Base-by-base conservation (phyloP, 2,329 filamentous ascomycete genomes). In the Alternaria angustiovoidea region DNA sequence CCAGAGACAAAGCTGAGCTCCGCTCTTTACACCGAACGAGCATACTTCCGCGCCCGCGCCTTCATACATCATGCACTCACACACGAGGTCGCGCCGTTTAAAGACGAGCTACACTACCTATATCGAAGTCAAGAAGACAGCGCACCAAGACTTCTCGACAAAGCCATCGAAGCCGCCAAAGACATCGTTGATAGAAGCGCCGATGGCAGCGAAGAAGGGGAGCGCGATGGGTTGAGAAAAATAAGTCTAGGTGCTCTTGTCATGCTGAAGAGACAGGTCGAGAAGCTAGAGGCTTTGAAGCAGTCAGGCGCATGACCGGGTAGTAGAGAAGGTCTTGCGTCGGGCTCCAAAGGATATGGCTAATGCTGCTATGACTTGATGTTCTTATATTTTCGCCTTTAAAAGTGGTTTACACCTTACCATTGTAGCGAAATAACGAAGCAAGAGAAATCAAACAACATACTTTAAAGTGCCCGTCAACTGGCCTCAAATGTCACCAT, bases 21-120 rank as follows among this genome's bases (percentile, higher is more conserved):
- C 5, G 78, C 78, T 1, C 77, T 84, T 2, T 87, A 87, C 61
- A 84, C 81, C 0, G 85, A 87, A 63, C 83, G 83, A 51, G 82
- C 83, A 2, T 86, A 85, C 59, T 82, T 87, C 53, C 79, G 84
- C 53, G 80, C 84, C 0, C 76, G 84, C 11, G 81, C 75, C 1
- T 87, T 87, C 67, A 83, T 87, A 49, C 77, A 81, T 30, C 77
- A 81, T 48, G 81, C 82, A 4, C 71, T 87, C 0, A 74, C 73
- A 20, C 69, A 79, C 9, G 74, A 77, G 0, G 71, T 84, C 1
- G 64, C 65, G 5, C 85, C 83, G 0, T 76, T 88, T 42, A 79
- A 81, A 38, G 79, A 85, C 34, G 81, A 87, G n/a, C 67, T 89
- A 18, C 65, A 76, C 0, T 87, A 83, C 78, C 67, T 86, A 3